A percentile compares a stretch with the other conserved stretches of the same genome.
Evolutionary conservation across 768 basidiomycete species (phyloP).

Genomic region (Gymnopilus dilepis): DNA sequence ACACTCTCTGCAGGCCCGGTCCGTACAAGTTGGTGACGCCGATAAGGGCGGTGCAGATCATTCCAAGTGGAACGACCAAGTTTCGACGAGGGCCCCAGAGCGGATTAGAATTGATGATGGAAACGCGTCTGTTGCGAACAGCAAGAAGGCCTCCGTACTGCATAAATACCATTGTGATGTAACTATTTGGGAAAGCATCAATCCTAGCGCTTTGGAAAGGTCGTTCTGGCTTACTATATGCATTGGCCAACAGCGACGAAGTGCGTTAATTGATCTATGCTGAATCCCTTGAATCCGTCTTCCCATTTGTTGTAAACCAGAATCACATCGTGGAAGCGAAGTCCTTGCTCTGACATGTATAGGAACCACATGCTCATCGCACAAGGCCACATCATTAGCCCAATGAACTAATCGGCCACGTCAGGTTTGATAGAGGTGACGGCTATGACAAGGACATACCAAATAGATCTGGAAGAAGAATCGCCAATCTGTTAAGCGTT

Average conservation of each 20-base stretch:
- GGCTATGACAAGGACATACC: slow-evolving; percentile 43
- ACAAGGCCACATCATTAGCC: slow-evolving; percentile 13
- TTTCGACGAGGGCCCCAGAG: slow-evolving; percentile 54
- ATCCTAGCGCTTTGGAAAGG: not conserved
- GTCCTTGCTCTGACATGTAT: slow-evolving; percentile 23
- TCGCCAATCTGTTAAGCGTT: slow-evolving; percentile 54
- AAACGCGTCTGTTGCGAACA: slow-evolving; percentile 49
- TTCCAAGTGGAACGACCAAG: slow-evolving; percentile 39
- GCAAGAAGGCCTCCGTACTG: slow-evolving; percentile 49
- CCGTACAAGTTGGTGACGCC: slow-evolving; percentile 51
- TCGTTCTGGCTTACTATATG: slow-evolving; percentile 41
- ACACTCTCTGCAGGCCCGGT: slow-evolving; percentile 47
- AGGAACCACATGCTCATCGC: slow-evolving; percentile 15
- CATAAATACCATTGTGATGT: slow-evolving; percentile 53
- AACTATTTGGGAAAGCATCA: slow-evolving; percentile 31
- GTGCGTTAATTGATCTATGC: slow-evolving; percentile 31
- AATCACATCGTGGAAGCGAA: slow-evolving; percentile 25
- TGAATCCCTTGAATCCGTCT: slow-evolving; percentile 40
- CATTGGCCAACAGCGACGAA: slow-evolving; percentile 50
- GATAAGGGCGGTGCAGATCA: slow-evolving; percentile 47
- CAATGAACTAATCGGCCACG: not conserved
- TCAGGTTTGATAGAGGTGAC: not conserved
- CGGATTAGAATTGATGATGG: slow-evolving; percentile 47
- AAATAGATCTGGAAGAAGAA: slow-evolving; percentile 54
- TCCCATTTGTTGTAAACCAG: slow-evolving; percentile 46